phyloP scores from a whole-genome alignment of 768 basidiomycete genomes.

The Podaxis sp. region DNA sequence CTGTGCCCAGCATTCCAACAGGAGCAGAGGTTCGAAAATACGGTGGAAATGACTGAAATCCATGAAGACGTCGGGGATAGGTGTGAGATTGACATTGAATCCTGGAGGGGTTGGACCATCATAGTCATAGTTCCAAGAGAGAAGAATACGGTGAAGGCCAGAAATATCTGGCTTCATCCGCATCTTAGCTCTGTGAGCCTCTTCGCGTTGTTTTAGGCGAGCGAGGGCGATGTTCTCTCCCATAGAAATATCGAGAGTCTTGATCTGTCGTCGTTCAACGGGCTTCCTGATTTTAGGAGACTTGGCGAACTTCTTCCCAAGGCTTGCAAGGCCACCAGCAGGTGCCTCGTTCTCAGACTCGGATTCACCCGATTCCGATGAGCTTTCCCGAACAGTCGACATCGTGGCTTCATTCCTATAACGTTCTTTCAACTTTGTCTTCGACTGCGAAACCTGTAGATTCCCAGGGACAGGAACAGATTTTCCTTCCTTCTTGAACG shows the following conservation, averaged over 20 bases:
- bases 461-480: not conserved
- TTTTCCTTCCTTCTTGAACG: slow-evolving; percentile 12
- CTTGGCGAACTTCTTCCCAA: slow-evolving; percentile 55
- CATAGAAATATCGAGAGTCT: slow-evolving; percentile 55
- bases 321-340: slow-evolving; percentile 46
- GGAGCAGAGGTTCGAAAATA: slow-evolving; percentile 80
- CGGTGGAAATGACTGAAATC: slow-evolving; percentile 66
- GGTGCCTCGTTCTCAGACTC: slow-evolving; percentile 48
- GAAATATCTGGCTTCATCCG: slow-evolving; percentile 84
- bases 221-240: slow-evolving; percentile 44
- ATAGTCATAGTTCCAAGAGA: slow-evolving; percentile 88
- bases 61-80: slow-evolving; percentile 65
- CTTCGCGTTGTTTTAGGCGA: slow-evolving; percentile 54
- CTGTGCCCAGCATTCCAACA: slow-evolving; percentile 92
- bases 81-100: slow-evolving; percentile 31
- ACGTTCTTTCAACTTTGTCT: slow-evolving; percentile 13
- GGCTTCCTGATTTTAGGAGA: slow-evolving; percentile 59
- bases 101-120: slow-evolving; percentile 60
- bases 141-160: slow-evolving; percentile 68
- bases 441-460: slow-evolving; percentile 7
- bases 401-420: slow-evolving; percentile 29
- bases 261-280: slow-evolving; percentile 59
- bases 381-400: slow-evolving; percentile 21
- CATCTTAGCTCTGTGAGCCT: slow-evolving; percentile 57
- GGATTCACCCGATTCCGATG: slow-evolving; percentile 43